phyloP scores from a whole-genome alignment of 2,329 filamentous ascomycete species.

The Colletotrichum zoysiae region DNA sequence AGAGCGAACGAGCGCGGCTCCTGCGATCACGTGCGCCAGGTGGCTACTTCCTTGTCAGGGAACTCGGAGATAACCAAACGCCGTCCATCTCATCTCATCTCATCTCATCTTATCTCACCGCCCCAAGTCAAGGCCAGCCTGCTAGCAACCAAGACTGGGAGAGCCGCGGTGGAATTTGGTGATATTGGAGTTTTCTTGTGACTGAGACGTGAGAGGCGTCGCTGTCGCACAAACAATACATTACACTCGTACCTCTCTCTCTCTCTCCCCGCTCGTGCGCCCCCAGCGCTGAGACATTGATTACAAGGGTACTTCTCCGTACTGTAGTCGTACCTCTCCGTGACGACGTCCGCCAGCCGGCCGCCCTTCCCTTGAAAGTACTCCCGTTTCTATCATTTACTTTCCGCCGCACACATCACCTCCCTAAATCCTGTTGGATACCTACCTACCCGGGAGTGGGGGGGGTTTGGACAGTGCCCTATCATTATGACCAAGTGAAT shows the following conservation, averaged over 20 bases:
- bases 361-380: background rate
- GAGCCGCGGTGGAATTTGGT: background rate
- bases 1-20: background rate
- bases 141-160: background rate
- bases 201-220: conserved; percentile 17
- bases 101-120: background rate
- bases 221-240: background rate
- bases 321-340: background rate
- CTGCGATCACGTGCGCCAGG: conserved; percentile 31
- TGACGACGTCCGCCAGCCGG: background rate
- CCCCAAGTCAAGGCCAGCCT: background rate
- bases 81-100: background rate
- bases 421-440: background rate
- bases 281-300: background rate
- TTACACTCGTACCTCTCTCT: background rate
- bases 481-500: too few relatives aligned
- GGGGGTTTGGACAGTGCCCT: too few relatives aligned
- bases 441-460: too few relatives aligned
- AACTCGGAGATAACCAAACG: background rate
- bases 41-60: background rate
- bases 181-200: background rate
- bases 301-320: background rate
- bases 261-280: background rate
- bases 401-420: background rate
- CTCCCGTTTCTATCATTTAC: background rate